Evolutionary conservation across 2,329 filamentous ascomycete genomes (phyloP).

Genomic region (Colletotrichum tabaci): DNA sequence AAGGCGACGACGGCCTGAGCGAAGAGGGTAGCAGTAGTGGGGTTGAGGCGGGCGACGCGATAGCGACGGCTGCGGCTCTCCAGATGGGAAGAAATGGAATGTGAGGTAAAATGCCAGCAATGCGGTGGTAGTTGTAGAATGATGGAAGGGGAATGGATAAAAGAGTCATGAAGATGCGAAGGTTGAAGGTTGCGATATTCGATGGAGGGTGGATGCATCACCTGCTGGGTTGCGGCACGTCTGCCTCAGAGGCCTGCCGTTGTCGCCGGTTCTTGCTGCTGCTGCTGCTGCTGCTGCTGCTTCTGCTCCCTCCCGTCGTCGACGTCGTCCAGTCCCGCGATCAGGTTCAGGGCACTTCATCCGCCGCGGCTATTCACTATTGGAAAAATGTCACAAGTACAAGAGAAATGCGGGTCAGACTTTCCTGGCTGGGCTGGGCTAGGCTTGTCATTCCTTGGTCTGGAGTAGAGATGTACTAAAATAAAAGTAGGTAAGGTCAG

Average conservation of each 20-base stretch:
- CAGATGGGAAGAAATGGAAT: background rate
- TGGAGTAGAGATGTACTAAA: background rate
- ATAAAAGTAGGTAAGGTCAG: constrained; percentile 6
- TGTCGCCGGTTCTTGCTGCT: constrained; percentile 11
- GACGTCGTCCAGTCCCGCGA: constrained; percentile 10
- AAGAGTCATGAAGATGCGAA: constrained; percentile 32
- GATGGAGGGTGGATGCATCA: constrained; percentile 15
- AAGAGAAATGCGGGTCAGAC: background rate
- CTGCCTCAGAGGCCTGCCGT: constrained; percentile 40
- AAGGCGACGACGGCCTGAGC: constrained; percentile 29
- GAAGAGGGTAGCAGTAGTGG: constrained; percentile 13
- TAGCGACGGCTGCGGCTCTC: constrained; percentile 4
- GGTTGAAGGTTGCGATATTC: constrained; percentile 42
- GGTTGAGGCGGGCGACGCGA: background rate
- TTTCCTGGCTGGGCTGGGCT: background rate
- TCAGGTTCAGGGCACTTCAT: constrained; percentile 6
- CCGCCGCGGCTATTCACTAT: background rate
- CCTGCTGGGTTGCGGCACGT: constrained; percentile 36
- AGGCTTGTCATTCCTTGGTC: background rate
- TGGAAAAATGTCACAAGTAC: constrained; percentile 4
- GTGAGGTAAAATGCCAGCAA: constrained; percentile 30
- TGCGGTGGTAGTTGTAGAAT: constrained; percentile 28
- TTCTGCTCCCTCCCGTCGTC: background rate
- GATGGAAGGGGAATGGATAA: constrained; percentile 19
- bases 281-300: constrained; percentile 12